A percentile compares a stretch with the other conserved stretches of the same genome.
Evolutionary conservation across 805 yeast genomes (phyloP).

Genomic region (Kodamaea hsintzibuensis): DNA sequence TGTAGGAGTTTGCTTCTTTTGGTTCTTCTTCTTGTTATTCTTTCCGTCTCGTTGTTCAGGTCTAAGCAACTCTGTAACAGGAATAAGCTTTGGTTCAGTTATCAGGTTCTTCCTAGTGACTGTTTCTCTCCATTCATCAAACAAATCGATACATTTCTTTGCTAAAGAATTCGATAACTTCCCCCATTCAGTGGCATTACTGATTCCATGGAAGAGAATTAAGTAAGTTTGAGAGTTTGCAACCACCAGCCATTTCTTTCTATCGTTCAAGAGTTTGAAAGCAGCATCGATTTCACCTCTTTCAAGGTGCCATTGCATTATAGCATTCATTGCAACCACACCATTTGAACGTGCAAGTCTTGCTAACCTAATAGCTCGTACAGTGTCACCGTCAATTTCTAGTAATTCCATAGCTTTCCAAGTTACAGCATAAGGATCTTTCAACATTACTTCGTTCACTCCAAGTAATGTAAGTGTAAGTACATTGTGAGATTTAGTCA

Average conservation of each 20-base stretch:
- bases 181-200: slow-evolving; percentile 37
- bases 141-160: slow-evolving; percentile 22
- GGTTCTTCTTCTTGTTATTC: not conserved
- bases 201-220: slow-evolving; percentile 37
- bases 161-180: slow-evolving; percentile 20
- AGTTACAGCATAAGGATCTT: slow-evolving; percentile 58
- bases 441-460: slow-evolving; percentile 53
- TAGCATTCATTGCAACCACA: slow-evolving; percentile 60
- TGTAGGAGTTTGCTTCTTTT: slow-evolving; percentile 11
- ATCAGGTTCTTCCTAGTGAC: slow-evolving; percentile 14
- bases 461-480: slow-evolving; percentile 47
- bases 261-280: slow-evolving; percentile 48
- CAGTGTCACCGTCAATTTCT: slow-evolving; percentile 43
- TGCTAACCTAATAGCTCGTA: slow-evolving; percentile 55
- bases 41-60: not conserved
- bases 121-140: slow-evolving; percentile 24
- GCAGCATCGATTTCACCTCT: slow-evolving; percentile 49
- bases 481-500: not conserved
- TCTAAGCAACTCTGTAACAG: slow-evolving; percentile 2
- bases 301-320: slow-evolving; percentile 50
- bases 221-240: slow-evolving; percentile 47
- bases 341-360: slow-evolving; percentile 40
- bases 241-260: slow-evolving; percentile 63
- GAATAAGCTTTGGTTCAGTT: slow-evolving; percentile 13
- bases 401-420: slow-evolving; percentile 55